Percentiles rank a stretch among this genome's conserved stretches.
Evolutionary conservation across 805 yeast species (phyloP).

Genomic region (Cyberlindnera mississippiensis): DNA sequence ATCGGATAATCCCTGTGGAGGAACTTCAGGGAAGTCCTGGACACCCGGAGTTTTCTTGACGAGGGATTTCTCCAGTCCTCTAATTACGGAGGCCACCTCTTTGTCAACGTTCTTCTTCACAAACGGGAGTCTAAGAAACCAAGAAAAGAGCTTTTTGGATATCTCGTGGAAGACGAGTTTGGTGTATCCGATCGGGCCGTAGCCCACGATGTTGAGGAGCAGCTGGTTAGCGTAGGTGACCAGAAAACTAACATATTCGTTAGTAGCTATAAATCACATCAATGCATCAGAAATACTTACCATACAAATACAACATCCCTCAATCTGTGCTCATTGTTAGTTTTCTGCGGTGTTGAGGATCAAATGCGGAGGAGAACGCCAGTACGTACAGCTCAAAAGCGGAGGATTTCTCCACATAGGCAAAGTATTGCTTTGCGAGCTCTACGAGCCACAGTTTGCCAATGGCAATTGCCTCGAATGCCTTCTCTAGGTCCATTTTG

Average conservation of each 20-base stretch:
- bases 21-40: conserved; percentile 47
- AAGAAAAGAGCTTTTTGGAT: conserved; percentile 28
- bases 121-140: conserved; percentile 46
- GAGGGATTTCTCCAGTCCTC: conserved; percentile 50
- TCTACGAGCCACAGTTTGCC: too few species aligned
- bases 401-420: too few species aligned
- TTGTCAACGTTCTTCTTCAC: conserved; percentile 52
- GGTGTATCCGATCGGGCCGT: conserved; percentile 37
- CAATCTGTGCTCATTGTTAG: conserved; percentile 2
- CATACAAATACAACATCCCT: conserved; percentile 8
- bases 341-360: not conserved
- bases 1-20: conserved; percentile 52
- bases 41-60: conserved; percentile 49
- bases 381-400: too few species aligned
- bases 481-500: too few species aligned
- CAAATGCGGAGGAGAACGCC: too few species aligned
- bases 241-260: conserved; percentile 7
- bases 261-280: not conserved
- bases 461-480: too few species aligned
- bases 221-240: conserved; percentile 5
- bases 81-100: conserved; percentile 49
- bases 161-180: conserved; percentile 1
- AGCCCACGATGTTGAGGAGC: conserved; percentile 29
- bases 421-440: too few species aligned
- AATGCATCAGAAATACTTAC: conserved; percentile 2